Conservation (phyloP, 2,329 filamentous ascomycete species). For the Verticillium klebahnii region DNA sequence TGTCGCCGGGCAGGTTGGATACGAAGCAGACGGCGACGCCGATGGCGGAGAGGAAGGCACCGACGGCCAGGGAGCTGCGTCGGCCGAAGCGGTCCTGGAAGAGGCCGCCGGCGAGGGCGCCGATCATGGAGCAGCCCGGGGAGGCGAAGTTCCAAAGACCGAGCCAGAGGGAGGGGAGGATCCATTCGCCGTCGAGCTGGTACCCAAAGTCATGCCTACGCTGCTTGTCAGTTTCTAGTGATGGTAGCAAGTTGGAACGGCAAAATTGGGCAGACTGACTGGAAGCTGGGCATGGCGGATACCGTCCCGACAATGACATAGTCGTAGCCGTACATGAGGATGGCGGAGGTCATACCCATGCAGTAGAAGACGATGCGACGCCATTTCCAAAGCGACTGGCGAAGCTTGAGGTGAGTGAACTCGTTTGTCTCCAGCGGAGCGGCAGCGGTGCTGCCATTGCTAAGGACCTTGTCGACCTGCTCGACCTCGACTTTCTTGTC, state of each 20-base stretch:
- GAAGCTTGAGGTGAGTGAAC: slow-evolving; percentile 12
- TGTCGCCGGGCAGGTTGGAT: slow-evolving; percentile 14
- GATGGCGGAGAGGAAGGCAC: slow-evolving; percentile 29
- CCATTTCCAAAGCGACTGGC: slow-evolving; percentile 19
- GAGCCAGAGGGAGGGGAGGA: slow-evolving; percentile 37
- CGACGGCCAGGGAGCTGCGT: slow-evolving; percentile 26
- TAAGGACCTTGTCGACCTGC: neutral
- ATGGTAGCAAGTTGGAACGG: neutral
- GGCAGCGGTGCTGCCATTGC: neutral
- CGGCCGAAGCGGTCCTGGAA: slow-evolving; percentile 36
- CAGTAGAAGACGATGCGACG: slow-evolving; percentile 18
- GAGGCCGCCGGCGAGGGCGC: slow-evolving; percentile 29
- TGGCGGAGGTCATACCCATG: slow-evolving; percentile 19
- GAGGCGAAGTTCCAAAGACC: slow-evolving; percentile 37
- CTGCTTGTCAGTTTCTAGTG: neutral
- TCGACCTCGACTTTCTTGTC: neutral
- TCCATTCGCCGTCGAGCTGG: slow-evolving; percentile 22
- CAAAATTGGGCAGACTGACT: slow-evolving; percentile 10
- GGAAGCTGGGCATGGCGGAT: slow-evolving; percentile 24
- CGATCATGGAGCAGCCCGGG: slow-evolving; percentile 31
- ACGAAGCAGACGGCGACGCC: slow-evolving; percentile 27
- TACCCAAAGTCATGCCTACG: slow-evolving; percentile 27
- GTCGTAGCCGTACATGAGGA: slow-evolving; percentile 22
- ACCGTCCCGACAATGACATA: slow-evolving; percentile 24
- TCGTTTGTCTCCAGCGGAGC: slow-evolving; percentile 6